Conservation (phyloP, 2,329 filamentous ascomycete species). For the Emergomyces africanus region DNA sequence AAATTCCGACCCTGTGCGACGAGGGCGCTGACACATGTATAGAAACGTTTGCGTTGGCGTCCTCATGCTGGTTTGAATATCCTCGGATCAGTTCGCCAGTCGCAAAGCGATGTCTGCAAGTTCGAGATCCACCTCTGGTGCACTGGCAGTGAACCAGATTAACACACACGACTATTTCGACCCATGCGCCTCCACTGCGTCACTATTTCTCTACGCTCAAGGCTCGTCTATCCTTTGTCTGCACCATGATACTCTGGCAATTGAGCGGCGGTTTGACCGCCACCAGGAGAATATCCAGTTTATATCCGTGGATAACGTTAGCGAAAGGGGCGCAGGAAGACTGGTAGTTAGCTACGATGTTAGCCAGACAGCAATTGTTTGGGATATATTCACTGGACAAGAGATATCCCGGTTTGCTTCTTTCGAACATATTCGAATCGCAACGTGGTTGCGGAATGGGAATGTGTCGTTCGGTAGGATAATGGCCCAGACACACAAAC, state of each 20-base stretch:
- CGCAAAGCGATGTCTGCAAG: conserved; percentile 48
- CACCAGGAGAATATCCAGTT: conserved; percentile 75
- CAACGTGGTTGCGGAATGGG: conserved; percentile 92
- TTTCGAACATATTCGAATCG: conserved; percentile 73
- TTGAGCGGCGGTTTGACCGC: conserved; percentile 73
- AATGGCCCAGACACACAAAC: conserved; percentile 1
- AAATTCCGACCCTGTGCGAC: background rate
- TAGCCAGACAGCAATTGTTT: conserved; percentile 85
- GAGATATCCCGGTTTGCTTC: conserved; percentile 87
- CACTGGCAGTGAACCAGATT: conserved; percentile 31
- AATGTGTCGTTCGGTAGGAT: conserved; percentile 79
- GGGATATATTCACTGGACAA: conserved; percentile 86
- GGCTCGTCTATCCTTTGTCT: conserved; percentile 71
- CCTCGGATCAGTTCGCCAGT: conserved; percentile 42
- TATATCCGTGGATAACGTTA: conserved; percentile 81
- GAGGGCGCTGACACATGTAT: conserved; percentile 2
- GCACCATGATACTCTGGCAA: conserved; percentile 81
- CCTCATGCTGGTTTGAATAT: conserved; percentile 22
- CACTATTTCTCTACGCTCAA: conserved; percentile 80
- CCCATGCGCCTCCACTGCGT: conserved; percentile 79
- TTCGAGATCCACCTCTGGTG: conserved; percentile 43
- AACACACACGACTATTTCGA: conserved; percentile 48
- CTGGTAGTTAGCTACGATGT: conserved; percentile 88
- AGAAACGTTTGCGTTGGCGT: background rate
- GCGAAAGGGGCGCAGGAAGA: conserved; percentile 70